Evolutionary conservation across 176 grass and related monocot species (phyloP).

Genomic region (Thalia dealbata): DNA sequence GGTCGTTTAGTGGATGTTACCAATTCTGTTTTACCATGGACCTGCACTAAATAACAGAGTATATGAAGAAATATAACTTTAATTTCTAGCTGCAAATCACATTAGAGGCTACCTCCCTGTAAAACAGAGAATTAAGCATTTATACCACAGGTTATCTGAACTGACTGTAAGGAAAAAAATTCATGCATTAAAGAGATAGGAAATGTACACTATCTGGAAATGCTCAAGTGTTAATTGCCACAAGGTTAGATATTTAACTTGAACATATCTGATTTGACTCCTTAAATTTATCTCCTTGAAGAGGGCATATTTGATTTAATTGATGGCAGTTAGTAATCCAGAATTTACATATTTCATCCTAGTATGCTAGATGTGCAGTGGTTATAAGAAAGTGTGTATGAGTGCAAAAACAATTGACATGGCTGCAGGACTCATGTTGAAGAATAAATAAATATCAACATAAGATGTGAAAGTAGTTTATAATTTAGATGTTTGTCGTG

Average conservation of each 20-base stretch:
- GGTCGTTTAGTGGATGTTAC: conserved; percentile 87
- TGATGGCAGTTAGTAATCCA: neutral
- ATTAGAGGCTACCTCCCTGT: neutral
- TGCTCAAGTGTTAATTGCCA: no score
- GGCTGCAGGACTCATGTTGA: neutral
- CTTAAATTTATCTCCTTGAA: neutral
- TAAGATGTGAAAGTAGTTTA: neutral
- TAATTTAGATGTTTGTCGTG: neutral
- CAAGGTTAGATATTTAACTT: no score
- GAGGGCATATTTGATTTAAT: neutral
- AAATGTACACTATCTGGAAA: no score
- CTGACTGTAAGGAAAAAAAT: no score
- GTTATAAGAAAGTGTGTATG: neutral
- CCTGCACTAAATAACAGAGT: conserved; percentile 24
- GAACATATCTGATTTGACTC: neutral
- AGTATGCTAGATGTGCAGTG: neutral
- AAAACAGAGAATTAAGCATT: neutral
- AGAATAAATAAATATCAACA: neutral
- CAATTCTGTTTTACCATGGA: conserved; percentile 89
- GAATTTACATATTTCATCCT: neutral
- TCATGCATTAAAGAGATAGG: no score
- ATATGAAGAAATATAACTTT: no score
- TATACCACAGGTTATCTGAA: neutral
- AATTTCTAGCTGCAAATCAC: neutral
- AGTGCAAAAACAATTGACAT: neutral